Evolutionary conservation across 306 rosid species (phyloP).

Genomic region (Rosa multiflora): DNA sequence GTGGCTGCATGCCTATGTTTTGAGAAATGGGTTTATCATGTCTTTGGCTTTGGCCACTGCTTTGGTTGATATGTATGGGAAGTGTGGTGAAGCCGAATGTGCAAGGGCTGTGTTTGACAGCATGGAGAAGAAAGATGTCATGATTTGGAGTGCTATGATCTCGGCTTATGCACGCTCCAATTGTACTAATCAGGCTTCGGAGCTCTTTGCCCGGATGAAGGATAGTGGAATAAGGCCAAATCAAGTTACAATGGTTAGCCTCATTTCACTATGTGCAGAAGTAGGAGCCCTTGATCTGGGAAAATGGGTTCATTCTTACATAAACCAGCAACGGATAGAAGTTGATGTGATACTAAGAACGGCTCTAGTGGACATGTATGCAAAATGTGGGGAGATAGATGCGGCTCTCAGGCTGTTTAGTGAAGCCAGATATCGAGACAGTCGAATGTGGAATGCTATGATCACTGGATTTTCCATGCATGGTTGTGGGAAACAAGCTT

Average conservation of each 20-base stretch:
- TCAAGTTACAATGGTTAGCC: constrained; percentile 52
- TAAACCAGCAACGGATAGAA: constrained; percentile 41
- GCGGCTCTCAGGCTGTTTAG: constrained; percentile 36
- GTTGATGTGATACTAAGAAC: constrained; percentile 46
- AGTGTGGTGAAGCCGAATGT: constrained; percentile 43
- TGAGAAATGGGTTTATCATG: constrained; percentile 47
- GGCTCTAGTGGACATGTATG: constrained; percentile 66
- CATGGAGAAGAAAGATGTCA: constrained; percentile 39
- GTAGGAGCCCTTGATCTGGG: constrained; percentile 68
- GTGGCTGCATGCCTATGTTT: constrained; percentile 47
- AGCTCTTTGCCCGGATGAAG: constrained; percentile 44
- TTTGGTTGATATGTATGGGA: constrained; percentile 71
- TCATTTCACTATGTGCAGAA: constrained; percentile 49
- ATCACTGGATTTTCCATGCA: constrained; percentile 68
- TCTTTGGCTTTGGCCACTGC: constrained; percentile 55
- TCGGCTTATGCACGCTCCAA: constrained; percentile 47
- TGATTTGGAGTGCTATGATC: constrained; percentile 63
- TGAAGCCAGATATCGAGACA: constrained; percentile 33
- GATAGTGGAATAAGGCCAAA: constrained; percentile 46
- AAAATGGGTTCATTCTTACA: constrained; percentile 66
- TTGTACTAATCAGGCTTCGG: constrained; percentile 39
- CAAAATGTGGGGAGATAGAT: constrained; percentile 69
- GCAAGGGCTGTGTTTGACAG: constrained; percentile 54
- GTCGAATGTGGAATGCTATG: constrained; percentile 63
- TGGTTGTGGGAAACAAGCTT: constrained; percentile 52